Base-by-base conservation (phyloP, 495 filamentous ascomycete species). In the Talaromyces trachyspermus region DNA sequence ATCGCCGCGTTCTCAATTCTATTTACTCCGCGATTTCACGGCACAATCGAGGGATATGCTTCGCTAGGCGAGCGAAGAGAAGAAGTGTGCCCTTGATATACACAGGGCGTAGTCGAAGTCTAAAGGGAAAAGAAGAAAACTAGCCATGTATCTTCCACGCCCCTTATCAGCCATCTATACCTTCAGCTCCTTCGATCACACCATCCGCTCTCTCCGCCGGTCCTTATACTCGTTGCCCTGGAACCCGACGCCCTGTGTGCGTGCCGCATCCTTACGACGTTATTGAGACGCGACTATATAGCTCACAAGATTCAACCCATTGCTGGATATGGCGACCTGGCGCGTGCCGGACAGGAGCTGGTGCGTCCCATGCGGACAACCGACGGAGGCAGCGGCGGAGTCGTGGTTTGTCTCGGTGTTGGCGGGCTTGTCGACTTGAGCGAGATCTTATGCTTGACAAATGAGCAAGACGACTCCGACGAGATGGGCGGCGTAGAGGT, bases 221-320 rank as follows among this genome's bases (percentile, higher is more conserved):
- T 97, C 51, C 76, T 97, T n/a, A 80, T 98, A 47, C 82, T 98
- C 40, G 89, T 88, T 49, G 86, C 90, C 24, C 84, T 97, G 58
- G 92, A 95, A 61, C 88, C 91, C 37, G 92, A 98, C 71, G 86
- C 91, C 43, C 81, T 98, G 27, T 97, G 92, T 68, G 94, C 90
- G 43, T 90, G 88, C 57, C 89, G 90, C 43, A 97, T 98, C 46
- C 78, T 98, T 12, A 92, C 92, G 1, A 76, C 81, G 11, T 76
- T 97, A 14, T 74, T 98, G 42, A 95, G 91, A 71, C 85, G 88
- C 71, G 92, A 98, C 72, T 97, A 91, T 60, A 94, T 98, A 53
- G 84, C 84, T n/a, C 91, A 97, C 68, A 96, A 95, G 72, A 95
- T 97, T 50, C 87, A 95, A 54, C 92, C 94, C 4, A 83, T 98